phyloP scores from a whole-genome alignment of 257 asterid species.

The Capsicum pubescens region DNA sequence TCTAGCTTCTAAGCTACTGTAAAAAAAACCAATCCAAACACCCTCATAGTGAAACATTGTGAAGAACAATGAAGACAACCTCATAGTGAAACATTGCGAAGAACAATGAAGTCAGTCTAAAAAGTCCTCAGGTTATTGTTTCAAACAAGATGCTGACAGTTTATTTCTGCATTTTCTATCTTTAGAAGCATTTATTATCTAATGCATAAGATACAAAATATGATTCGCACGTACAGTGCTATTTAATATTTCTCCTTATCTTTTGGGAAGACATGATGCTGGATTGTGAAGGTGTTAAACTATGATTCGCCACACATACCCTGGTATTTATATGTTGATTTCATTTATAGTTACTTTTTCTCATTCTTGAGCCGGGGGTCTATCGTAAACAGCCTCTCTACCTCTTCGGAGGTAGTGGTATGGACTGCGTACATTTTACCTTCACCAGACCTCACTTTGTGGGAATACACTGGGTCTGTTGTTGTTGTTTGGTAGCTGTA shows the following conservation, averaged over 20 bases:
- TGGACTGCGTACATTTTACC: too few species aligned
- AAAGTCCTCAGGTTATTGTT: background rate
- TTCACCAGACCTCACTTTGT: too few species aligned
- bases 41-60: background rate
- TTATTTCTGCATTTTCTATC: conserved; percentile 5
- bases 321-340: background rate
- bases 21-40: too few species aligned
- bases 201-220: conserved; percentile 12
- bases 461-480: too few species aligned
- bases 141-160: conserved; percentile 19
- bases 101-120: background rate
- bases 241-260: conserved; percentile 11
- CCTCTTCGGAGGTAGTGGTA: too few species aligned
- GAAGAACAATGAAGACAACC: background rate
- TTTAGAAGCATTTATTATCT: conserved; percentile 11
- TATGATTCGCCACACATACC: too few species aligned
- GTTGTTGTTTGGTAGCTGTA: too few species aligned
- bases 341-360: background rate
- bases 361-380: too few species aligned
- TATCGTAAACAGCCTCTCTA: too few species aligned
- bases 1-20: too few species aligned
- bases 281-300: background rate
- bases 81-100: background rate
- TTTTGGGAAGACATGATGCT: conserved; percentile 11
- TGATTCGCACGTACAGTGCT: background rate